Percentiles rank a stretch among this genome's conserved stretches.
These are phyloP conservation scores for Candida nitratophila DNA, from an alignment of 805 yeast species.

Conservation along the genomic window DNA sequence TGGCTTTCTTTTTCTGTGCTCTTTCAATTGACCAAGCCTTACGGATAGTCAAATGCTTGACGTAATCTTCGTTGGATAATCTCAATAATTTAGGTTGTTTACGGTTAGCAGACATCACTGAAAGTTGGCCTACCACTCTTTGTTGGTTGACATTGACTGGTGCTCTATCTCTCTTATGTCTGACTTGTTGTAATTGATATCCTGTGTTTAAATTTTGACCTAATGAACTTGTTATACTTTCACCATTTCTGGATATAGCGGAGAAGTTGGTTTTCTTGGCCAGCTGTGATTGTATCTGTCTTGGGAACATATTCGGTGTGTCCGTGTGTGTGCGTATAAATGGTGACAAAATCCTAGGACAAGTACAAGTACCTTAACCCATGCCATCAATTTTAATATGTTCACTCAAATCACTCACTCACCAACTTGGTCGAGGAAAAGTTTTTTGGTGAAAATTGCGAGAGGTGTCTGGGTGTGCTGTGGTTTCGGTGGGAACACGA, in stretches of 20 bases:
- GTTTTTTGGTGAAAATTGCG: too few relatives aligned
- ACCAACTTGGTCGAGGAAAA: too few relatives aligned
- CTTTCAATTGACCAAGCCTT: constrained; percentile 73
- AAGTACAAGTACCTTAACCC: too few relatives aligned
- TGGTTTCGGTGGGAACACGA: too few relatives aligned
- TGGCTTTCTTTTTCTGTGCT: constrained; percentile 40
- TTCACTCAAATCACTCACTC: too few relatives aligned
- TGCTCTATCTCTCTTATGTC: background rate
- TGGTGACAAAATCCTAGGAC: too few relatives aligned
- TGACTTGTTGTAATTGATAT: background rate
- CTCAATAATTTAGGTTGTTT: constrained; percentile 82
- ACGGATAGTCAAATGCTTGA: constrained; percentile 76
- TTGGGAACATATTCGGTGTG: too few relatives aligned
- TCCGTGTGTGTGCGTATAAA: too few relatives aligned
- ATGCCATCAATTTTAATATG: too few relatives aligned
- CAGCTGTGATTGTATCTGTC: too few relatives aligned
- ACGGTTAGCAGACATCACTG: constrained; percentile 80
- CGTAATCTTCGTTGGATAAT: constrained; percentile 69
- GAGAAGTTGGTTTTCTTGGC: too few relatives aligned
- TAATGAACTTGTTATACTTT: background rate
- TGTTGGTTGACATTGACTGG: constrained; percentile 13
- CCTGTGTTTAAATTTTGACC: background rate
- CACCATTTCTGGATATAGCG: background rate
- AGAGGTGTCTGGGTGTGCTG: too few relatives aligned
- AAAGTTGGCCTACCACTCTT: constrained; percentile 43